Evolutionary conservation across 2,329 filamentous ascomycete genomes (phyloP), one percentile per base, ranked within the genome.

Genomic region (Epicoccum nigrum): DNA sequence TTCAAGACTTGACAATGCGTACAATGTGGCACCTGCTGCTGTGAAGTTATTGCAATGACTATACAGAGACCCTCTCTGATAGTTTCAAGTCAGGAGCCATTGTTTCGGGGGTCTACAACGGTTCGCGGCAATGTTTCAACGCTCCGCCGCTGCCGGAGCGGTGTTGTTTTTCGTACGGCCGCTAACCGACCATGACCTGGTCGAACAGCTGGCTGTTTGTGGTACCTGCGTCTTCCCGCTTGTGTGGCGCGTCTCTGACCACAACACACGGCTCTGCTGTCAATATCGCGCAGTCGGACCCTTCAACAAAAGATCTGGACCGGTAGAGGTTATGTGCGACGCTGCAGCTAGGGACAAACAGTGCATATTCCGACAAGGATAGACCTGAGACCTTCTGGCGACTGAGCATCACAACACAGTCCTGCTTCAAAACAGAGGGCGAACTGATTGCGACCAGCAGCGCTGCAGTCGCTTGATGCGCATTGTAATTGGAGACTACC

Each of bases 31-130:
- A 31, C 23, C 40, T 7, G 33, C 11, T 27, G 13, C 21, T n/a
- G 23, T 47, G 15, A 27, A 39, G 13, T 27, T 52, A 47, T 43
- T 47, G 38, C 38, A 52, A 25, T 15, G 11, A 37, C 42, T 47
- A 47, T 47, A 43, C 32, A 30, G 17, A n/a, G 38, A 47, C 43
- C 43, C 32, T 46, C 37, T 44, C 27, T 39, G 17, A 20, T 27
- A 11, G 49, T 52, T 46, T 52, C 43, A 52, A 33, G 39, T 44
- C 20, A 4, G 30, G 37, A 17, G 43, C 43, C 38, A 27, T 44
- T 64, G 59, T 69, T 65, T 69, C 65, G 63, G 54, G 37, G 56
- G 40, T 55, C 53, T 61, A 59, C 63, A 59, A 55, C 55, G 51
- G 59, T 60, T 61, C 43, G 56, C 54, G 54, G 48, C 50, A 56